A percentile compares a stretch with the other conserved stretches of the same genome.
Conservation (phyloP, 352 stramenopile genomes). For the Globisporangium apiculatum region DNA sequence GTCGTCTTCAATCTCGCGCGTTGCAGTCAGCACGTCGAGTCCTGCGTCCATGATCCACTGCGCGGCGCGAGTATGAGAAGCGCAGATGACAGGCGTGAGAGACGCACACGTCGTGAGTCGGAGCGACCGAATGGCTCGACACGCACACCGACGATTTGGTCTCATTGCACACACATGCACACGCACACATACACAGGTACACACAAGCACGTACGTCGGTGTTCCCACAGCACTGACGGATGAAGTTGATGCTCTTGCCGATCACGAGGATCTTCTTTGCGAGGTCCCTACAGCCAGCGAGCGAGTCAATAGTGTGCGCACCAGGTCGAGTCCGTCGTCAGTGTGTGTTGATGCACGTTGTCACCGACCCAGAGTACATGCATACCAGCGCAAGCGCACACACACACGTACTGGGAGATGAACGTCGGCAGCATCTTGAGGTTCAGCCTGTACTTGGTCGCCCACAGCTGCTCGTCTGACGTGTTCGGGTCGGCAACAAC, state of each 20-base stretch:
- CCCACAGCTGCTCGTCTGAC: slow-evolving; percentile 77
- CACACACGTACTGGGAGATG: slow-evolving; percentile 63
- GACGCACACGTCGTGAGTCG: no score
- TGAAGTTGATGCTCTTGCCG: slow-evolving; percentile 99
- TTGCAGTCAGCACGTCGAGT: slow-evolving; percentile 31
- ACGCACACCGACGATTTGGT: no score
- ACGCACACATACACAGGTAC: neutral
- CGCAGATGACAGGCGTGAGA: neutral
- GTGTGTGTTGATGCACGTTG: no score
- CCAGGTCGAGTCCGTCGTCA: neutral
- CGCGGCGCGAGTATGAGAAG: neutral
- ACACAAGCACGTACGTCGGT: slow-evolving; percentile 47
- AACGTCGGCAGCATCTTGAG: slow-evolving; percentile 84
- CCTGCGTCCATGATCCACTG: slow-evolving; percentile 74
- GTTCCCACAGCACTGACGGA: slow-evolving; percentile 92
- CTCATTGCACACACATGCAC: neutral
- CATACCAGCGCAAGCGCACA: neutral
- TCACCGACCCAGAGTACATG: no score
- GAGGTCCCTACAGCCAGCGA: slow-evolving; percentile 51
- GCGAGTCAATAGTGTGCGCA: no score
- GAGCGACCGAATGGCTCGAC: no score
- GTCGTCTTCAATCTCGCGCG: slow-evolving; percentile 47
- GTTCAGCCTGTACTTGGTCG: slow-evolving; percentile 80
- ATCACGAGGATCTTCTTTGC: slow-evolving; percentile 93
- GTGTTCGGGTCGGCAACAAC: slow-evolving; percentile 69